phyloP scores from a whole-genome alignment of 352 stramenopile genomes.

The Globisporangium cylindrosporum region DNA sequence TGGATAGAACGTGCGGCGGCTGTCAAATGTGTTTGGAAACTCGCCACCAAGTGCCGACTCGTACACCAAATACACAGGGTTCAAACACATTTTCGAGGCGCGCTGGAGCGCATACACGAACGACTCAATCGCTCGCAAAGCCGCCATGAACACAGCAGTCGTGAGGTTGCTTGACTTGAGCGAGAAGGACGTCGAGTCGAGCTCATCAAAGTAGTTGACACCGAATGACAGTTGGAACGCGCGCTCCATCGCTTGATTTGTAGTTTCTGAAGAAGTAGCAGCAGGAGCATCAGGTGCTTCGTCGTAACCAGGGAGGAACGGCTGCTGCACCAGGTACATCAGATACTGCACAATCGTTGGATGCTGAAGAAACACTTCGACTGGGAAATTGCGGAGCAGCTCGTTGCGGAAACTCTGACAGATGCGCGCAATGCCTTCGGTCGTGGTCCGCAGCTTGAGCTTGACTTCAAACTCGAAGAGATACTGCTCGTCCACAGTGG shows the following conservation, averaged over 20 bases:
- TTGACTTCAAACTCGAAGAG: slow-evolving; percentile 84
- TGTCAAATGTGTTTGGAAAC: slow-evolving; percentile 30
- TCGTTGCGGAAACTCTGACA: slow-evolving; percentile 50
- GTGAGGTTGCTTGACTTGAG: slow-evolving; percentile 47
- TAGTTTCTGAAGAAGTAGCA: not conserved
- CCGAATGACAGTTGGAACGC: slow-evolving; percentile 31
- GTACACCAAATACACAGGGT: slow-evolving; percentile 46
- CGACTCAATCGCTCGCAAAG: slow-evolving; percentile 60
- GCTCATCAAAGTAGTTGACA: slow-evolving; percentile 76
- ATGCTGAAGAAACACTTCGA: slow-evolving; percentile 66
- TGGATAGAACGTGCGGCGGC: slow-evolving; percentile 33
- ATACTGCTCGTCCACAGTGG: slow-evolving; percentile 59
- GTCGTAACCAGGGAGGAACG: slow-evolving; percentile 34
- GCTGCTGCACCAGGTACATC: slow-evolving; percentile 61
- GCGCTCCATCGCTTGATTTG: slow-evolving; percentile 20
- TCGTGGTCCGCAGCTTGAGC: slow-evolving; percentile 42
- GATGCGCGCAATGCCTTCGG: slow-evolving; percentile 45
- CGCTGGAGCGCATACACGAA: slow-evolving; percentile 45
- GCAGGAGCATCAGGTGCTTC: not conserved
- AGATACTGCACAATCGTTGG: slow-evolving; percentile 56
- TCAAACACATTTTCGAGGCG: slow-evolving; percentile 27
- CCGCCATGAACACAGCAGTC: slow-evolving; percentile 51
- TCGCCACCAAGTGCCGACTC: slow-evolving; percentile 20
- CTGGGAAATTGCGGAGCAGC: slow-evolving; percentile 63
- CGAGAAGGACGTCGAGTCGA: slow-evolving; percentile 37